phyloP scores from a whole-genome alignment of 352 stramenopile genomes.

The Pilasporangium apinafurcum region DNA sequence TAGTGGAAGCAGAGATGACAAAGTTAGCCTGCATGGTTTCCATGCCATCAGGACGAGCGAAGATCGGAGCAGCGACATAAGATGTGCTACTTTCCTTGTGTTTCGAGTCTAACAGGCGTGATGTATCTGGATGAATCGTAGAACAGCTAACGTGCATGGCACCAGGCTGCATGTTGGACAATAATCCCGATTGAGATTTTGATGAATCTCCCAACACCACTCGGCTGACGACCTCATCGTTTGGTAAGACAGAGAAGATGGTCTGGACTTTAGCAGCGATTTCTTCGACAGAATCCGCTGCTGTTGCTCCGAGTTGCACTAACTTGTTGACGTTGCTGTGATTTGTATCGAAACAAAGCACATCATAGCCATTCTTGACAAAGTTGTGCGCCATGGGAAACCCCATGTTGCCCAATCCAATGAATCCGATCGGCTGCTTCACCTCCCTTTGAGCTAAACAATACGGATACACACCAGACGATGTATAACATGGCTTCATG shows the following conservation, averaged over 20 bases:
- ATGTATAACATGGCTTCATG: no score
- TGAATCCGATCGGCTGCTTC: slow-evolving; percentile 58
- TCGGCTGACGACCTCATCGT: slow-evolving; percentile 43
- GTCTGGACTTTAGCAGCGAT: slow-evolving; percentile 25
- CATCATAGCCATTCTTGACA: slow-evolving; percentile 49
- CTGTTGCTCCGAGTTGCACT: slow-evolving; percentile 19
- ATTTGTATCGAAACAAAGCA: slow-evolving; percentile 63
- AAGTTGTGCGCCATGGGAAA: slow-evolving; percentile 88
- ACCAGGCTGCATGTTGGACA: slow-evolving; percentile 21
- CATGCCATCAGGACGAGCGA: slow-evolving; percentile 67
- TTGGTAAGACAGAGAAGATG: slow-evolving; percentile 62
- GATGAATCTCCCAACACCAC: slow-evolving; percentile 26
- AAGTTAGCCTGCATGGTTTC: slow-evolving; percentile 63
- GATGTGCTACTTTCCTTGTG: slow-evolving; percentile 19
- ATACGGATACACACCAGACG: no score
- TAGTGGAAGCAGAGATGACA: slow-evolving; percentile 39
- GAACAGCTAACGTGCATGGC: slow-evolving; percentile 65
- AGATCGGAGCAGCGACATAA: slow-evolving; percentile 63
- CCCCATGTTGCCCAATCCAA: slow-evolving; percentile 92
- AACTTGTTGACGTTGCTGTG: slow-evolving; percentile 17
- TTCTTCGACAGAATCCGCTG: slow-evolving; percentile 28
- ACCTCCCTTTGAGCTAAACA: no score
- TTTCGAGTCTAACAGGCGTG: slow-evolving; percentile 25
- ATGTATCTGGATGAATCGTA: slow-evolving; percentile 60
- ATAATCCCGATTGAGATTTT: slow-evolving; percentile 15